Evolutionary conservation across 495 filamentous ascomycete genomes (phyloP), one percentile per base, ranked within the genome.

Genomic region (Aspergillus bridgeri): DNA sequence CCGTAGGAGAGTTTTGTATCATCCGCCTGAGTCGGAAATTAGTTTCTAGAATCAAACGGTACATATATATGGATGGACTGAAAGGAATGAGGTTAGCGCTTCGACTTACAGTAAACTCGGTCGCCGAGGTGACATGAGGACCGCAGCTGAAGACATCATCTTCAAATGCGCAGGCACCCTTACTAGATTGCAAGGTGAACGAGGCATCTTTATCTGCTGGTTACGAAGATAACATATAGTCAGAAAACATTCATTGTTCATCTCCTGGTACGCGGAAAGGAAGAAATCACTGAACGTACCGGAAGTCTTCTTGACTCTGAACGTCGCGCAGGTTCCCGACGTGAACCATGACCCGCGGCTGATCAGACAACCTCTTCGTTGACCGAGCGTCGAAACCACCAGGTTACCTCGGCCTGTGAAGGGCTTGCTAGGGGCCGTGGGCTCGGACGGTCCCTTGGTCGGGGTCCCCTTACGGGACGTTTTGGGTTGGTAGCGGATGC

Each of bases 401-500:
- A 90, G 64, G 58, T 81, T 81, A 5, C 86, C 88, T 48, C 69
- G 79, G 4, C 86, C 85, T 6, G 71, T 58, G 60, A 84, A 85
- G 0, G 79, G 74, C 5, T 51, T 67, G 0, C 75, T 76, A 4
- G 81, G 75, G 8, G 59, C 61, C 6, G 78, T 79, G 4, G 78
- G 73, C 42, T 75, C 62, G 6, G 72, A 60, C 3, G 62, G 53
- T 3, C 67, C 62, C 24, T 71, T 72, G 60, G 74, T 74, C 9
- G 74, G 76, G 42, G 70, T 69, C 25, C 69, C 65, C 17, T 63
- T 55, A 18, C 60, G 63, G n/a, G 66, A 56, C 18, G 64, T 65
- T 60, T 91, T 91, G n/a, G 86, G 86, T 18, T 85, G 76, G 64
- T 90, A 91, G 59, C 80, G 80, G 51, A 91, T 82, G 17, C 86